These are phyloP conservation scores for Penicillium taxi DNA, from an alignment of 495 filamentous ascomycete genomes.

Conservation along the genomic window DNA sequence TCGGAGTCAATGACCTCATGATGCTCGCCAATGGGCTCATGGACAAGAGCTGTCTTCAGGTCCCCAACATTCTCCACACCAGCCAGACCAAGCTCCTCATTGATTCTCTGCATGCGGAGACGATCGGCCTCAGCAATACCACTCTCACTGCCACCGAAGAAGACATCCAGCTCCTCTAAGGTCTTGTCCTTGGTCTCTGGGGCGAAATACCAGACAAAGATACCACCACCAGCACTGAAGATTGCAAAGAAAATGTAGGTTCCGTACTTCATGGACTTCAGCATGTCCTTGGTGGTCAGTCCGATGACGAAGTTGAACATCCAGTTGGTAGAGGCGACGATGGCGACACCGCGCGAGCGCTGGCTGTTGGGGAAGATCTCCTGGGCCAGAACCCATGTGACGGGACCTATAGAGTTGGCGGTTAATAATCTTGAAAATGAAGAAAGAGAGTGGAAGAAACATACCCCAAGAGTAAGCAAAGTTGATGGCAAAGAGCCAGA, in stretches of 20 bases:
- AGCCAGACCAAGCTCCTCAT: slow-evolving; percentile 6
- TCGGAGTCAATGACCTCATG: too few relatives aligned
- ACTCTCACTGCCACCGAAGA: slow-evolving; percentile 16
- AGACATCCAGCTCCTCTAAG: slow-evolving; percentile 7
- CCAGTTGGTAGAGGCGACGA: slow-evolving; percentile 37
- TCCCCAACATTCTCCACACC: slow-evolving; percentile 24
- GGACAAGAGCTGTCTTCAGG: slow-evolving; percentile 15
- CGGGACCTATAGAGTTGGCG: slow-evolving; percentile 19
- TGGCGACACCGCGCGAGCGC: slow-evolving; percentile 32
- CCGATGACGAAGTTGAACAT: slow-evolving; percentile 40
- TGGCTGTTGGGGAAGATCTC: slow-evolving; percentile 38
- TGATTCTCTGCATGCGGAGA: slow-evolving; percentile 4
- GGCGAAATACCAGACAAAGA: slow-evolving; percentile 45
- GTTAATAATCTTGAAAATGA: slow-evolving; percentile 11
- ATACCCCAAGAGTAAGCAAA: slow-evolving; percentile 38
- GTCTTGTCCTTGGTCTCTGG: slow-evolving; percentile 53
- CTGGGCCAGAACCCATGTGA: slow-evolving; percentile 31
- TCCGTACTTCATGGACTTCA: slow-evolving; percentile 32
- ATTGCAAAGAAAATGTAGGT: slow-evolving; percentile 40
- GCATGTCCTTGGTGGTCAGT: slow-evolving; percentile 34
- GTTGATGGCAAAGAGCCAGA: slow-evolving; percentile 36
- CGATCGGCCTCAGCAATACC: slow-evolving; percentile 5
- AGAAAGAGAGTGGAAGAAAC: slow-evolving; percentile 13
- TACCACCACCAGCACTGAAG: slow-evolving; percentile 39
- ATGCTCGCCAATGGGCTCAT: too few relatives aligned